Percentiles rank a stretch among this genome's conserved stretches.
Conservation (phyloP, 352 stramenopile species). For the Phytophthora boehmeriae region DNA sequence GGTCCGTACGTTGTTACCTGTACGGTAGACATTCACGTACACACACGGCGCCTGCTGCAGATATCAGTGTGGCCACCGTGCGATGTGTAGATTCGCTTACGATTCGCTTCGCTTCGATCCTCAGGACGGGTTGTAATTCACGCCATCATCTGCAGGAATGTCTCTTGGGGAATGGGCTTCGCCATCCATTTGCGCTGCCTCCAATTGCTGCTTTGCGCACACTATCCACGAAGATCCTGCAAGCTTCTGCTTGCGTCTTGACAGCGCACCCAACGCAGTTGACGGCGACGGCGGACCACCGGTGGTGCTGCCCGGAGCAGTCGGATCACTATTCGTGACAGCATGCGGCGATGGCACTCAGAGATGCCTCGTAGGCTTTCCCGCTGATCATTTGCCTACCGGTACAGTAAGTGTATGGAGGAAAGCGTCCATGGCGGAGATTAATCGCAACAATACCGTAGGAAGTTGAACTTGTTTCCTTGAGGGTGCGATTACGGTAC, state of each 20-base stretch:
- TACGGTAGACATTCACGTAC: too few relatives aligned
- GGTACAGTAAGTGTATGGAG: too few relatives aligned
- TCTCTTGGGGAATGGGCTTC: too few relatives aligned
- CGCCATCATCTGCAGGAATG: too few relatives aligned
- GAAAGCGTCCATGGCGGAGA: too few relatives aligned
- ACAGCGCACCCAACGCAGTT: background rate
- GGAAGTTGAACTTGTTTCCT: conserved; percentile 6
- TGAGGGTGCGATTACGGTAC: background rate
- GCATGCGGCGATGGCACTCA: too few relatives aligned
- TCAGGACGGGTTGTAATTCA: too few relatives aligned
- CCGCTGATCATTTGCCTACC: background rate
- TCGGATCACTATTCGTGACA: background rate
- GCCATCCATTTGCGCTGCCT: background rate
- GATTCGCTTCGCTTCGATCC: background rate
- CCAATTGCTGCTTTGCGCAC: background rate
- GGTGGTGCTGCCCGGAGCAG: too few relatives aligned
- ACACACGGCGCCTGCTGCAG: too few relatives aligned
- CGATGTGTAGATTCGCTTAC: background rate
- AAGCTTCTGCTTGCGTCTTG: conserved; percentile 3
- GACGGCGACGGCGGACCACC: background rate
- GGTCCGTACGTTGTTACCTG: too few relatives aligned
- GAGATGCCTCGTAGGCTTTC: too few relatives aligned
- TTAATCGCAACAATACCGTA: too few relatives aligned
- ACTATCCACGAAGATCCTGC: background rate
- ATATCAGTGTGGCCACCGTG: background rate